Conservation (phyloP, 2,329 filamentous ascomycete genomes). For the Phoma sp. region DNA sequence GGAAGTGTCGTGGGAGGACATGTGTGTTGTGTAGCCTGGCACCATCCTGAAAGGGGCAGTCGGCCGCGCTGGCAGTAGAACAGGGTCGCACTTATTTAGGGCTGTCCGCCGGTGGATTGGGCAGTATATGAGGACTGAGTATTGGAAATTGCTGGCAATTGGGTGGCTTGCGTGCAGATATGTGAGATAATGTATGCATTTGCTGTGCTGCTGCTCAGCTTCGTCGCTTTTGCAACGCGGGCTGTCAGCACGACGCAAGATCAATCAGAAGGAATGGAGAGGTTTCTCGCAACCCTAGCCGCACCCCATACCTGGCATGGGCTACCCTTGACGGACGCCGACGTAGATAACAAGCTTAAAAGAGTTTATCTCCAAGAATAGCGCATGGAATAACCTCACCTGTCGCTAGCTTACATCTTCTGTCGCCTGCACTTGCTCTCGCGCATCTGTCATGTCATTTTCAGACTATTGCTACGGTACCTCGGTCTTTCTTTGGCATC, state of each 20-base stretch:
- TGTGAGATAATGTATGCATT: constrained; percentile 4
- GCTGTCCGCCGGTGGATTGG: constrained; percentile 23
- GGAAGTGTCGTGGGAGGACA: constrained; percentile 23
- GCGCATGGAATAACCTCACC: constrained; percentile 16
- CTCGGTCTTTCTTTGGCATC: constrained; percentile 26
- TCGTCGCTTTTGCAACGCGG: not conserved
- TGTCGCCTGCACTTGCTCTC: constrained; percentile 40
- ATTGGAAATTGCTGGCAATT: constrained; percentile 1
- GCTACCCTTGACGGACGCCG: constrained; percentile 5
- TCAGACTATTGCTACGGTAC: constrained; percentile 22
- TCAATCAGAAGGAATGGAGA: constrained; percentile 14
- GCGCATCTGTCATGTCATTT: constrained; percentile 28
- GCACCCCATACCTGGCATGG: constrained; percentile 28
- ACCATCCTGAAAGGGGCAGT: constrained; percentile 17
- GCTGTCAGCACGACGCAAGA: constrained; percentile 7
- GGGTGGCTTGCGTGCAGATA: constrained; percentile 13
- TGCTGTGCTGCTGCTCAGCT: constrained; percentile 6
- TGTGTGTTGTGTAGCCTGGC: constrained; percentile 35
- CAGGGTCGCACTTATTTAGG: constrained; percentile 35
- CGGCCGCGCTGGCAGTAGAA: constrained; percentile 26
- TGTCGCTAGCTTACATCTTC: constrained; percentile 26
- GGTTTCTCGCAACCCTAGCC: constrained; percentile 28
- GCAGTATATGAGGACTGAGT: constrained; percentile 2
- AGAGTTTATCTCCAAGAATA: constrained; percentile 47
- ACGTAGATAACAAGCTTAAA: constrained; percentile 33